Percentiles rank a stretch among this genome's conserved stretches.
These are phyloP conservation scores for Kurtzmaniella quercitrusa DNA, from an alignment of 1,139 yeast species.

Conservation along the genomic window DNA sequence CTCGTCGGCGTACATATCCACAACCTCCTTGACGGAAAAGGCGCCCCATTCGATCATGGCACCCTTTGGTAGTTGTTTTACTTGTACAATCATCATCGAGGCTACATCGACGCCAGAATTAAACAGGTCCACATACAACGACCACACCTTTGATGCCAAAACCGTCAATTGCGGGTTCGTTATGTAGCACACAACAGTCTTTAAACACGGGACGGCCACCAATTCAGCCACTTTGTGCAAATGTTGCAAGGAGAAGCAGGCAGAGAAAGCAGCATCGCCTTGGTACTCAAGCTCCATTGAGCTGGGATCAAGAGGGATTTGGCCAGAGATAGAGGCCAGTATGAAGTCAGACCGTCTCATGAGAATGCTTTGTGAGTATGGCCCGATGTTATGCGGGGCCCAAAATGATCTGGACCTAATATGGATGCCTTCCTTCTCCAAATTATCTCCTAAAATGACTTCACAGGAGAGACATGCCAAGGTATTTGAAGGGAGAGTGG, in stretches of 20 bases:
- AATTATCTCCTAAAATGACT: conserved; percentile 14
- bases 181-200: conserved; percentile 53
- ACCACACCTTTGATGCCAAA: conserved; percentile 36
- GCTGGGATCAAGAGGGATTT: conserved; percentile 78
- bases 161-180: conserved; percentile 26
- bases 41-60: conserved; percentile 84
- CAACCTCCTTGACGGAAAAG: conserved; percentile 35
- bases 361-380: conserved; percentile 82
- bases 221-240: conserved; percentile 58
- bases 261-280: conserved; percentile 18
- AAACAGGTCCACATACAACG: conserved; percentile 20
- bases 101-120: conserved; percentile 11
- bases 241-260: conserved; percentile 69
- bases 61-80: conserved; percentile 59
- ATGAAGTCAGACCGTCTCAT: conserved; percentile 33
- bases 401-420: conserved; percentile 90
- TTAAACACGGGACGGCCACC: conserved; percentile 41
- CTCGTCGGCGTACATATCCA: conserved; percentile 35
- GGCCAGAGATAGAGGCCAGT: conserved; percentile 77
- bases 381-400: conserved; percentile 99
- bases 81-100: conserved; percentile 51
- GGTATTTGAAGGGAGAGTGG: conserved; percentile 35
- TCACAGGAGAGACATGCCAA: conserved; percentile 58
- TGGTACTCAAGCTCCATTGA: conserved; percentile 47
- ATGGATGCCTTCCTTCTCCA: conserved; percentile 63